Base-by-base conservation (phyloP, 2,329 filamentous ascomycete genomes). In the Seiridium cupressi region DNA sequence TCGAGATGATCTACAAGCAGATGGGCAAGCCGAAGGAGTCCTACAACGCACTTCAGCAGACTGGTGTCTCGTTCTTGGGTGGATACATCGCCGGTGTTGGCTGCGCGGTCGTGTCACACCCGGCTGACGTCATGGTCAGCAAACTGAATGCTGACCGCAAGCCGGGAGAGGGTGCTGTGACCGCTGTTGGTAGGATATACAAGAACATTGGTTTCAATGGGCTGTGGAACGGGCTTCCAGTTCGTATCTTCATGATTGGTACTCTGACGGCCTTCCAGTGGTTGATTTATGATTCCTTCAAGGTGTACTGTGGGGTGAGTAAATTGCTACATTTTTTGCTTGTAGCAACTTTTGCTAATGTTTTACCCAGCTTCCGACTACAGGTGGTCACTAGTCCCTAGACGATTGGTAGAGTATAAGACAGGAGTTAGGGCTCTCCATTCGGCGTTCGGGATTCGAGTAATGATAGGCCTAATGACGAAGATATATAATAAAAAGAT, bases 191-290 rank as follows among this genome's bases (percentile, higher is more conserved):
- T 62, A 84, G 91, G 44, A 93, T 96, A 68, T 95, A 95, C 79
- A 85, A 84, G 70, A 89, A 95, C 51, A 94, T 96, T 71, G 92
- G 92, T 42, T 94, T 96, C 74, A 65, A 65, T 6, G 92, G 92
- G n/a, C 81, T 96, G 32, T 96, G 92, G 92, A 95, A 94, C 70
- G 92, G 92, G 3, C 78, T 96, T 44, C 88, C 90, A 0, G 89
- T 96, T 53, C 74, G 82, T 60, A 96, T 96, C 70, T 86, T 95
- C 68, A 96, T 96, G 92, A 91, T 94, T 65, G 89, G 88, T 65
- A 89, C 85, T 42, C 72, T 89, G 73, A 94, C 90, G 31, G 91
- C 90, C 61, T 78, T 95, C 63, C 92, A 96, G 79, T 96, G 91
- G 91, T 90, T 94, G 88, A 93, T 92, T 73, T 93, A 92, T 77